A percentile compares a stretch with the other conserved stretches of the same genome.
Conservation (phyloP, 805 yeast genomes). For the Starmerella davenportii region DNA sequence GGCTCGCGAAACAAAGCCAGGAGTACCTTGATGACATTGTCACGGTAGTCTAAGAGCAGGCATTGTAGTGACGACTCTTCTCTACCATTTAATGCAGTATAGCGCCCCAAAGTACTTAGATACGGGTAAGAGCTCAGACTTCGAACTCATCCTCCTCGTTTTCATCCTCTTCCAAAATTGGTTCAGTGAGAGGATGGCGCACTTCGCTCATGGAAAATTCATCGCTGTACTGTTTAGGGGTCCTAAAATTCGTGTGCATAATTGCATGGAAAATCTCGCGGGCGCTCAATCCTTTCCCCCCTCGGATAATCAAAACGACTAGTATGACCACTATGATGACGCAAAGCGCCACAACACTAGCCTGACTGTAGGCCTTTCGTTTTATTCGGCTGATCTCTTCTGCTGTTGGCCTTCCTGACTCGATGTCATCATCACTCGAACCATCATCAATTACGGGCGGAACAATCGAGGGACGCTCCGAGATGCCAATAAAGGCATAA, state of each 20-base stretch:
- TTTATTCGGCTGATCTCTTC: background rate
- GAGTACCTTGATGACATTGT: slow-evolving; percentile 11
- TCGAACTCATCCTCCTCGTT: slow-evolving; percentile 14
- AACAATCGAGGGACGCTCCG: too few relatives aligned
- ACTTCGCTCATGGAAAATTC: slow-evolving; percentile 12
- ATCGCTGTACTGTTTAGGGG: slow-evolving; percentile 2
- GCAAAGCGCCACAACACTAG: slow-evolving; percentile 24
- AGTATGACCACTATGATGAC: slow-evolving; percentile 19
- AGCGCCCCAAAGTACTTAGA: too few relatives aligned
- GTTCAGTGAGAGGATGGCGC: slow-evolving; percentile 11
- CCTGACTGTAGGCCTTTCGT: slow-evolving; percentile 23
- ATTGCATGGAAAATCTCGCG: slow-evolving; percentile 13
- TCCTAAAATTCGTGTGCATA: slow-evolving; percentile 10
- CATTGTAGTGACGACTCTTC: too few relatives aligned
- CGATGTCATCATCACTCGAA: background rate
- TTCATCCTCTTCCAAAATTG: slow-evolving; percentile 15
- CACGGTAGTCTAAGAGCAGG: too few relatives aligned
- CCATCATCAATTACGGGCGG: too few relatives aligned
- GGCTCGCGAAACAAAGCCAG: slow-evolving; percentile 75
- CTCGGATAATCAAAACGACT: slow-evolving; percentile 10
- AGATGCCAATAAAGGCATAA: slow-evolving; percentile 26
- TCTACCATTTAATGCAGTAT: too few relatives aligned
- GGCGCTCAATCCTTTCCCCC: slow-evolving; percentile 11
- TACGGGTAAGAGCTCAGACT: slow-evolving; percentile 2
- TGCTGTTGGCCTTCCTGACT: background rate